Percentiles rank a stretch among this genome's conserved stretches.
phyloP scores from a whole-genome alignment of 1,284 basidiomycete genomes.

The Trichosporon asahii region DNA sequence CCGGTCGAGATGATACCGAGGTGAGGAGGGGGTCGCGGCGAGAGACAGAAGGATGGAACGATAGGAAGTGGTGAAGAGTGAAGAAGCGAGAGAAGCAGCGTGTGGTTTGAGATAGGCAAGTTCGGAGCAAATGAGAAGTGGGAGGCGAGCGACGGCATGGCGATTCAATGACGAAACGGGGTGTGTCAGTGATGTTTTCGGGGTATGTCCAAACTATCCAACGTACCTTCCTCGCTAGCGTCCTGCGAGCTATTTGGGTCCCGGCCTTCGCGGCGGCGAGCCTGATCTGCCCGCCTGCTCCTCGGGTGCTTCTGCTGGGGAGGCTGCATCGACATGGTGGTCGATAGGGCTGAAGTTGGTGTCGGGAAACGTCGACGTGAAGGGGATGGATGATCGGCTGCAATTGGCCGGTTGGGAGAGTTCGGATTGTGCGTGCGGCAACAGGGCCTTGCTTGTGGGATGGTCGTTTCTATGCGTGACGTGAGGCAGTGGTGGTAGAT shows the following conservation, averaged over 20 bases:
- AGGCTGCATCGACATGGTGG: conserved; percentile 13
- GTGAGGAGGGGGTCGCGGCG: background rate
- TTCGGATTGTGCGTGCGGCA: background rate
- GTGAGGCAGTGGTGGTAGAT: conserved; percentile 4
- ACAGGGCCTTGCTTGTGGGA: background rate
- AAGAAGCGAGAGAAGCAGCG: background rate
- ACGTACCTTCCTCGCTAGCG: conserved; percentile 50
- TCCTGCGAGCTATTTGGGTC: conserved; percentile 41
- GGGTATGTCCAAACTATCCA: background rate
- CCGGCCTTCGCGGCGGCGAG: conserved; percentile 14
- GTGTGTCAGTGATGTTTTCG: background rate
- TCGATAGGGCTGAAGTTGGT: conserved; percentile 1
- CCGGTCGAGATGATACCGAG: background rate
- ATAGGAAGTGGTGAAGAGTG: background rate
- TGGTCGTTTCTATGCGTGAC: conserved; percentile 18
- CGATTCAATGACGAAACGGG: background rate
- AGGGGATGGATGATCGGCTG: background rate
- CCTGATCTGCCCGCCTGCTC: conserved; percentile 18
- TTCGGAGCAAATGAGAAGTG: background rate
- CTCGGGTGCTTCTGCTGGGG: conserved; percentile 15
- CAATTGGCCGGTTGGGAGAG: background rate
- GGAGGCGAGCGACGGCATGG: background rate
- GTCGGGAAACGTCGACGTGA: background rate
- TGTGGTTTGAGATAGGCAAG: background rate
- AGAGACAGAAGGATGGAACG: background rate